Base-by-base conservation (phyloP, 768 basidiomycete species). In the Lentinula guzmanii region DNA sequence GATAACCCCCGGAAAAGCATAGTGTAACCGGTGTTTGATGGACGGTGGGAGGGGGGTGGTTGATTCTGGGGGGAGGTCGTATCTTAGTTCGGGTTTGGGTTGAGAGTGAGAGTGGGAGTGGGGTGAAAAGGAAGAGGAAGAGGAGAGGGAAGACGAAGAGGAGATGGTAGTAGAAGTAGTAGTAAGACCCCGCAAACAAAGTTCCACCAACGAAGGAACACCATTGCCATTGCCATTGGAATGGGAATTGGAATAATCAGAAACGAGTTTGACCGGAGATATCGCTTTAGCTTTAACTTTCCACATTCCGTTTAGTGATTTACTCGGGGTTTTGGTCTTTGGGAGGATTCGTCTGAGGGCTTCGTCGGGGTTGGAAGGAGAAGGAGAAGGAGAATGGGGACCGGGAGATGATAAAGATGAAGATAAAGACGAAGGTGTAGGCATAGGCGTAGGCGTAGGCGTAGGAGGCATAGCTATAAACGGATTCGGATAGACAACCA, bases 401-500 rank as follows among this genome's bases (percentile, higher is more conserved):
- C 3, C 0, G 2, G 28, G 28, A 28, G 28, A 28, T 2, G 28
- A 28, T 28, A 4, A 4, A 3, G 28, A 4, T 28, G 0, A 28
- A 28, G 28, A 28, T 24, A 2, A 24, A 24, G 21, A 21, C 2
- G 24, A 24, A 24, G 24, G 24, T 24, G 24, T 24, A 24, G 24
- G 24, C 0, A 24, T 39, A 39, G 37, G 5, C 37, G 37, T 2
- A 39, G 37, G 7, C 0, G 5, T 39, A 39, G 37, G 13, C 1
- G 8, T 24, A 70, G 75, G 61, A 5, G 75, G 75, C 10, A 70
- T 71, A 4, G 52, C 56, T 3, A 83, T 62, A 71, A 89, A 91
- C 0, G 82, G 87, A 64, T 92, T 91, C 0, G 84, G 85, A 42
- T 81, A 69, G 2, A 90, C 67, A 18, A 68, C 64, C 5, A 90